Evolutionary conservation across 2,329 filamentous ascomycete species (phyloP), one percentile per base, ranked within the genome.

Genomic region (Magnaporthiopsis rhizophila): DNA sequence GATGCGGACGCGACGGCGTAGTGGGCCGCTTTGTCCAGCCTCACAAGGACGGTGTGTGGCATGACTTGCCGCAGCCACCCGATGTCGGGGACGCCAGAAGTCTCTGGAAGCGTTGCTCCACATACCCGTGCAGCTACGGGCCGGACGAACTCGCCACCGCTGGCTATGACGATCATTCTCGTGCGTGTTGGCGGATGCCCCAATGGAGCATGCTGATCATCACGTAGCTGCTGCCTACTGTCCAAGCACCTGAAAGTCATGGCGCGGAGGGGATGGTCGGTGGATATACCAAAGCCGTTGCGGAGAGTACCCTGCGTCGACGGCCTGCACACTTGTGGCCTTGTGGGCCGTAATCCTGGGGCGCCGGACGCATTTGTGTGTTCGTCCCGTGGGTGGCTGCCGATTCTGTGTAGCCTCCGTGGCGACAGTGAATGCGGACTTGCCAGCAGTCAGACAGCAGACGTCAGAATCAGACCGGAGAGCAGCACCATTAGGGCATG

Each of bases 1-100:
- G 69, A 71, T 3, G 68, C 67, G 3, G 70, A 58, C 21, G 69
- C 65, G 24, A 71, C 64, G 3, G 67, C 68, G 30, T 70, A 70
- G 61, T 70, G 69, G n/a, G 53, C 66, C 0, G 66, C 65, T n/a
- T 59, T 58, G 13, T 70, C 63, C 0, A 69, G 65, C 53, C 68
- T 70, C 13, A 70, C 56, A 3, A 71, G 62, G 26, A 70, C 65
- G 3, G 69, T 70, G 15, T 69, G 38, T 32, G 70, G 68, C 8
- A 68, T 64, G 38, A 63, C 28, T 50, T 64, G 30, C 38, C 9
- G 34, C 38, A 21, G 38, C 13, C 38, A 45, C 3, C 38, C 38
- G 18, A 45, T 18, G 18, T 45, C 18, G 18, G 34, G 34, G 34
- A 34, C 12, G 2, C 34, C 34, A 34, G 34, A 9, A 11, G 11